Percentiles rank a stretch among this genome's conserved stretches.
Evolutionary conservation across 306 rosid genomes (phyloP).

Genomic region (Vicia villosa): DNA sequence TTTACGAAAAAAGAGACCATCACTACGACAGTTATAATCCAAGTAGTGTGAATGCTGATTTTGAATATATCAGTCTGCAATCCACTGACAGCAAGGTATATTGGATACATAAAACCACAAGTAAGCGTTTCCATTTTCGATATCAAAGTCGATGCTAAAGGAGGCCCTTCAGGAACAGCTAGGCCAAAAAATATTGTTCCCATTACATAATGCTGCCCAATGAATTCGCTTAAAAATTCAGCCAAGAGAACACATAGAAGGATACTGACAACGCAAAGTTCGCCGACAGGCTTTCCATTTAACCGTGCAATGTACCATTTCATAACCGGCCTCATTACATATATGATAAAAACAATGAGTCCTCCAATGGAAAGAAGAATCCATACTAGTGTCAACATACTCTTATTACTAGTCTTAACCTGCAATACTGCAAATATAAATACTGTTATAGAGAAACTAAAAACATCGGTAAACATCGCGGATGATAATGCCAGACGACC

Average conservation of each 20-base stretch:
- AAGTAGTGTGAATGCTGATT: not conserved
- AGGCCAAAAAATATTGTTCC: conserved; percentile 65
- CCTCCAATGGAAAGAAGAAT: conserved; percentile 20
- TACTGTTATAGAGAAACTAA: conserved; percentile 31
- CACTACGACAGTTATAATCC: conserved; percentile 39
- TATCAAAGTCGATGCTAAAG: conserved; percentile 56
- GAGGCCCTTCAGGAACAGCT: conserved; percentile 65
- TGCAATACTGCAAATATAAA: conserved; percentile 22
- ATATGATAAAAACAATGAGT: conserved; percentile 16
- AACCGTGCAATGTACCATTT: conserved; percentile 31
- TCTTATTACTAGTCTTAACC: not conserved
- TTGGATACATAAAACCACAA: conserved; percentile 54
- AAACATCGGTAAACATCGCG: conserved; percentile 44
- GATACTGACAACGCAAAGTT: conserved; percentile 25
- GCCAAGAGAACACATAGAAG: conserved; percentile 36
- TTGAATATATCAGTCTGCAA: conserved; percentile 51
- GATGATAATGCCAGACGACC: conserved; percentile 59
- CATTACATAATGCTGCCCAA: conserved; percentile 58
- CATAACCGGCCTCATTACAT: conserved; percentile 39
- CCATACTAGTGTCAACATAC: not conserved
- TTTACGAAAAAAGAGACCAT: conserved; percentile 36
- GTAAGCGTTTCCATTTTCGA: conserved; percentile 45
- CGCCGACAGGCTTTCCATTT: conserved; percentile 34
- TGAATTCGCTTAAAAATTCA: conserved; percentile 43
- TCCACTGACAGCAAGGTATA: conserved; percentile 61